Percentiles rank a stretch among this genome's conserved stretches.
These are phyloP conservation scores for Bipolaris oryzae DNA, from an alignment of 2,329 filamentous ascomycete genomes.

Conservation along the genomic window DNA sequence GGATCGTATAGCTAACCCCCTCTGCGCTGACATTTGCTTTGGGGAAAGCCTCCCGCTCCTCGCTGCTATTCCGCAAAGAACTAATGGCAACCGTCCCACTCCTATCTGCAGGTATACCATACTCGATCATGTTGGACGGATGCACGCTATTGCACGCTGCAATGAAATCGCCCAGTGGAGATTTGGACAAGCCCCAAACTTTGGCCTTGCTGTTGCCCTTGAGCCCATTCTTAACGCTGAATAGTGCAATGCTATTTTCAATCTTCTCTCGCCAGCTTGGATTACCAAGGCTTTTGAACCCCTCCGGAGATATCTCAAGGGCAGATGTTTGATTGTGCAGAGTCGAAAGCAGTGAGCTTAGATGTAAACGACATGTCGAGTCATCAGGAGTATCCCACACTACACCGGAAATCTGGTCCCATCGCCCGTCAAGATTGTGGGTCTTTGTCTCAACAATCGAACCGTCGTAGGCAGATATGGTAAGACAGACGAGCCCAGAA, in stretches of 20 bases:
- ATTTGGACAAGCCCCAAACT: conserved; percentile 59
- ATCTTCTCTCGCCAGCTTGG: conserved; percentile 53
- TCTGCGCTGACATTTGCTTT: conserved; percentile 36
- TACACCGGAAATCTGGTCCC: conserved; percentile 49
- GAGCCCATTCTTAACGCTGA: conserved; percentile 58
- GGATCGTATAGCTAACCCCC: conserved; percentile 40
- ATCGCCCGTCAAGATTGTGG: conserved; percentile 50
- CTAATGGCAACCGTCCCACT: conserved; percentile 47
- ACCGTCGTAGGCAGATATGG: conserved; percentile 31
- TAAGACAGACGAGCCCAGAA: conserved; percentile 34
- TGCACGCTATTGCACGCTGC: conserved; percentile 60
- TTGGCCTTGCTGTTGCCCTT: conserved; percentile 57
- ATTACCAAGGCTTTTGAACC: conserved; percentile 11
- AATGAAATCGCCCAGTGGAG: conserved; percentile 55
- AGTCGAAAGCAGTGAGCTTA: conserved; percentile 48
- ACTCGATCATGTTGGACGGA: conserved; percentile 64
- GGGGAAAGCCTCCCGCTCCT: conserved; percentile 27
- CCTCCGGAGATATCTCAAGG: conserved; percentile 31
- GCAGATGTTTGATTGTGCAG: conserved; percentile 39
- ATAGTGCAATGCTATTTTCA: conserved; percentile 47
- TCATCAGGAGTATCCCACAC: conserved; percentile 39
- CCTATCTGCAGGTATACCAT: conserved; percentile 57
- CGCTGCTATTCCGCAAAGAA: conserved; percentile 25
- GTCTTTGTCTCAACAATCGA: conserved; percentile 24
- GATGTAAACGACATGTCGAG: conserved; percentile 36